Percentiles rank a stretch among this genome's conserved stretches.
Evolutionary conservation across 148 eudicot species (phyloP).

Genomic region (Arctostaphylos glauca): DNA sequence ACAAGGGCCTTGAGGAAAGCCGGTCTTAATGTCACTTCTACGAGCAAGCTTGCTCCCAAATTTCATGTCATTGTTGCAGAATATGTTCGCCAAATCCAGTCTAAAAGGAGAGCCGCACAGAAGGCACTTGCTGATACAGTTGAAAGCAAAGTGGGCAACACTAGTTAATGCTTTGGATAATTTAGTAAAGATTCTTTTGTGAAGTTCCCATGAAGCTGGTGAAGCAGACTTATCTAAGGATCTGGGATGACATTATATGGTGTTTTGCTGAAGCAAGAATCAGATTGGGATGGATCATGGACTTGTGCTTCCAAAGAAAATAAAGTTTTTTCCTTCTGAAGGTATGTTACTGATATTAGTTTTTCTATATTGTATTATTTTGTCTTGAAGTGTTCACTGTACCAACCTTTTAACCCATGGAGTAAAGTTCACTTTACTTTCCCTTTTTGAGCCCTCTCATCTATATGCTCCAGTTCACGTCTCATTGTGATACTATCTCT

Average conservation of each 20-base stretch:
- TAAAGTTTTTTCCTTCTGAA: not conserved
- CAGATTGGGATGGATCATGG: not conserved
- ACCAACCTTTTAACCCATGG: not conserved
- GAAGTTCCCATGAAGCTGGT: not conserved
- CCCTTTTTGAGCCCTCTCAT: not conserved
- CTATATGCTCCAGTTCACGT: not conserved
- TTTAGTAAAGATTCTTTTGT: slow-evolving; percentile 7
- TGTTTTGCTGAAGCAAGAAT: not conserved
- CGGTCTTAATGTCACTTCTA: slow-evolving; percentile 42
- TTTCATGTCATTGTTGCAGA: slow-evolving; percentile 55
- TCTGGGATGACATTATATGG: not conserved
- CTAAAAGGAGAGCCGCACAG: slow-evolving; percentile 42
- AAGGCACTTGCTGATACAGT: slow-evolving; percentile 9
- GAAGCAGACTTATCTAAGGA: not conserved
- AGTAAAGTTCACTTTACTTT: not conserved
- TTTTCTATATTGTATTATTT: not conserved
- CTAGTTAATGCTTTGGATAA: not conserved
- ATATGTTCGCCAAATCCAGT: slow-evolving; percentile 53
- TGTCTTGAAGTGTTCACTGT: not conserved
- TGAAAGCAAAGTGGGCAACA: slow-evolving; percentile 5
- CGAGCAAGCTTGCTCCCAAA: slow-evolving; percentile 49
- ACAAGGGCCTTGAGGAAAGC: slow-evolving; percentile 45
- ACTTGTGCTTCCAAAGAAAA: not conserved
- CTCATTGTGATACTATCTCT: not conserved
- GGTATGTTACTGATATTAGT: slow-evolving; percentile 3